phyloP scores from a whole-genome alignment of 2,329 filamentous ascomycete species.

The Byssothecium circinans region DNA sequence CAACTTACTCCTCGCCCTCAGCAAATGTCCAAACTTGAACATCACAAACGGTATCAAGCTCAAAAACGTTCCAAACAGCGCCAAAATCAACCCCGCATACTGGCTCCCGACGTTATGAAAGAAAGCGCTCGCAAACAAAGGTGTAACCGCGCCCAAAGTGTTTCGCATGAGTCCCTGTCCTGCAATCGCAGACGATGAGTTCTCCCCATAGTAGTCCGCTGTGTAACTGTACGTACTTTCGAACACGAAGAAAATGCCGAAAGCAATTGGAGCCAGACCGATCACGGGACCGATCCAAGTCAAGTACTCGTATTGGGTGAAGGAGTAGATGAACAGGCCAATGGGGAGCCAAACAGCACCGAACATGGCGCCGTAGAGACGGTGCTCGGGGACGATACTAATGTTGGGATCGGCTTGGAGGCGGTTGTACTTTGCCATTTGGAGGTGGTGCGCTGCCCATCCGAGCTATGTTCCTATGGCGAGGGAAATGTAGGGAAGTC shows the following conservation, averaged over 20 bases:
- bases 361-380: constrained; percentile 37
- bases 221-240: constrained; percentile 54
- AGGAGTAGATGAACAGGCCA: constrained; percentile 52
- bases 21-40: constrained; percentile 46
- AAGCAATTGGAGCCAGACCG: constrained; percentile 53
- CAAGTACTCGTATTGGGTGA: constrained; percentile 55
- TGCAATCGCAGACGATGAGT: constrained; percentile 48
- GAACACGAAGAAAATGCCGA: constrained; percentile 58
- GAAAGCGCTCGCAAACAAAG: constrained; percentile 56
- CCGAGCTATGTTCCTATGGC: constrained; percentile 53
- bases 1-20: constrained; percentile 46
- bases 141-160: constrained; percentile 56
- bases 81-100: constrained; percentile 54
- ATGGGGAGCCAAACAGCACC: constrained; percentile 36
- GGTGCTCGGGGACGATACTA: constrained; percentile 40
- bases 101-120: constrained; percentile 58
- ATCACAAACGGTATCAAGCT: constrained; percentile 50
- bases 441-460: constrained; percentile 53
- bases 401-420: constrained; percentile 42
- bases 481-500: constrained; percentile 56
- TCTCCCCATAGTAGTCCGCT: constrained; percentile 56
- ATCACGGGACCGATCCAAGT: constrained; percentile 55
- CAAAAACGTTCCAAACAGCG: constrained; percentile 49
- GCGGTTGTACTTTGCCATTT: constrained; percentile 54
- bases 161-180: constrained; percentile 58